Percentiles rank a stretch among this genome's conserved stretches.
These are phyloP conservation scores for Starmerella lactis-condensi DNA, from an alignment of 805 yeast species.

Conservation along the genomic window DNA sequence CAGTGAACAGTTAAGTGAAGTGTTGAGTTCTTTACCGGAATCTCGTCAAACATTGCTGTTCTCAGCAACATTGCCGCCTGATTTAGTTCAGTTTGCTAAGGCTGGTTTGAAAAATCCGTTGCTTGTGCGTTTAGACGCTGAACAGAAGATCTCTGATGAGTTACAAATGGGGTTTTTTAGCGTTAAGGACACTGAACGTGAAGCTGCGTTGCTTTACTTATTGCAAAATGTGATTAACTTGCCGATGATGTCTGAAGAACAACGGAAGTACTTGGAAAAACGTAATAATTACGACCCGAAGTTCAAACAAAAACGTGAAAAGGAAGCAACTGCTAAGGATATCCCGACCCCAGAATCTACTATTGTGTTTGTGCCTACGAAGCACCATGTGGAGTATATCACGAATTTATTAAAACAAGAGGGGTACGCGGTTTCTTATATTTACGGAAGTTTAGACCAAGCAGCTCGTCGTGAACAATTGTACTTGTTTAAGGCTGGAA, in stretches of 20 bases:
- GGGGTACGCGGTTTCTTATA: slow-evolving; percentile 75
- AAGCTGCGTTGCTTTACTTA: slow-evolving; percentile 61
- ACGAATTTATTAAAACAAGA: slow-evolving; percentile 48
- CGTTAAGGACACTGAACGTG: slow-evolving; percentile 69
- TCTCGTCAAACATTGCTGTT: slow-evolving; percentile 74
- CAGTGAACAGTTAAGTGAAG: slow-evolving; percentile 78
- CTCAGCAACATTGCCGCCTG: slow-evolving; percentile 85
- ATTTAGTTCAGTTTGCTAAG: slow-evolving; percentile 88
- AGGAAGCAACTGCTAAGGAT: slow-evolving; percentile 61
- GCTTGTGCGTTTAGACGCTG: slow-evolving; percentile 82
- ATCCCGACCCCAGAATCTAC: slow-evolving; percentile 76
- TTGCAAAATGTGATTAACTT: slow-evolving; percentile 70
- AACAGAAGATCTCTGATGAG: slow-evolving; percentile 72
- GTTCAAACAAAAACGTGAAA: slow-evolving; percentile 27
- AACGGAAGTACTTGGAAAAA: slow-evolving; percentile 34
- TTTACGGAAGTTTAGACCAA: slow-evolving; percentile 90
- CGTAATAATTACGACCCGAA: slow-evolving; percentile 33
- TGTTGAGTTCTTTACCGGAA: slow-evolving; percentile 65
- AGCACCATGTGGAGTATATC: slow-evolving; percentile 92
- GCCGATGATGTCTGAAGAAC: slow-evolving; percentile 61
- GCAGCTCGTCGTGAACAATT: slow-evolving; percentile 82
- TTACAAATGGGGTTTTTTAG: slow-evolving; percentile 78
- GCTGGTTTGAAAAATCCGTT: slow-evolving; percentile 90
- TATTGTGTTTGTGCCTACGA: slow-evolving; percentile 86
- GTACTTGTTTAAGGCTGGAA: slow-evolving; percentile 65